Evolutionary conservation across 176 grass and related monocot species (phyloP).

Genomic region (Aegilops bicornis): DNA sequence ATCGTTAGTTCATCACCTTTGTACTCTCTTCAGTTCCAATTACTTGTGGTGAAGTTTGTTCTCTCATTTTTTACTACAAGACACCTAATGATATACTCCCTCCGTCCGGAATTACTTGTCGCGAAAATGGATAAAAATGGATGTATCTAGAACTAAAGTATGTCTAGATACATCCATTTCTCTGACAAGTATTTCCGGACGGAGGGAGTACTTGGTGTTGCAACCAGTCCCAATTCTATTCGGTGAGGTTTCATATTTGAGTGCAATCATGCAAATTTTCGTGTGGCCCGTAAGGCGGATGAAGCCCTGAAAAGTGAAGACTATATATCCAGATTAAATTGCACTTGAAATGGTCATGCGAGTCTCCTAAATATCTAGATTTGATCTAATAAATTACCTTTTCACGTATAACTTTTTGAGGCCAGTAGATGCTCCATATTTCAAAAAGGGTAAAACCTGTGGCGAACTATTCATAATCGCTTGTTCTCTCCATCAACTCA

Average conservation of each 20-base stretch:
- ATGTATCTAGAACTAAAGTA: too few relatives aligned
- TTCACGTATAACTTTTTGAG: conserved; percentile 7
- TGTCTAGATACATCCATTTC: too few relatives aligned
- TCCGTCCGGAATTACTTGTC: too few relatives aligned
- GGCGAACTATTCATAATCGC: background rate
- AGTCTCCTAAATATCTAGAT: conserved; percentile 17
- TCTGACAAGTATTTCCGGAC: too few relatives aligned
- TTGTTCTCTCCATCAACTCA: background rate
- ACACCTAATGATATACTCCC: conserved; percentile 1
- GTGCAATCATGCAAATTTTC: background rate
- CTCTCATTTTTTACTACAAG: background rate
- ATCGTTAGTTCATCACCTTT: conserved; percentile 8
- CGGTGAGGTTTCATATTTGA: background rate
- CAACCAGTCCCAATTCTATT: background rate
- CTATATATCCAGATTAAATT: background rate
- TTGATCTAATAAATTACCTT: background rate
- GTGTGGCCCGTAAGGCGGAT: background rate
- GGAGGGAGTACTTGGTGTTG: conserved; percentile 16
- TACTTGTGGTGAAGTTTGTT: background rate
- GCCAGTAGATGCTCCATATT: background rate
- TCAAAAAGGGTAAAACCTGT: background rate
- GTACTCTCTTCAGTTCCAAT: background rate
- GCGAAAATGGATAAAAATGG: too few relatives aligned
- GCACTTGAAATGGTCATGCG: background rate
- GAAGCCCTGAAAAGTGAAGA: background rate